Base-by-base conservation (phyloP, 345 rosid genomes). In the Eucalyptus decipiens region DNA sequence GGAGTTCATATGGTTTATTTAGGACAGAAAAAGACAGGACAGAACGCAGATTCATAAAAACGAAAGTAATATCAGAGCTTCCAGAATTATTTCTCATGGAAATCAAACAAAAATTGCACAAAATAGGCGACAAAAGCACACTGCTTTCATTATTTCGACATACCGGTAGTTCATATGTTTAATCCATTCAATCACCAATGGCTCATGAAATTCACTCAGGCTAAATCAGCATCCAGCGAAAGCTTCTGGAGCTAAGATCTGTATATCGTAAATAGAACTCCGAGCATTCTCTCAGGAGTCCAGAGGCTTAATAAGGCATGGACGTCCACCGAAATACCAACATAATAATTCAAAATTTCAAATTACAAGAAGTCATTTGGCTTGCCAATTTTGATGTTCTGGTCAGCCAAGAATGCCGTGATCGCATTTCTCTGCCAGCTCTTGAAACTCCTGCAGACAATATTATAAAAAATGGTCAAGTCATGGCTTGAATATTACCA, bases 391-490 rank as follows among this genome's bases (percentile, higher is more conserved):
- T 90, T 92, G 89, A 97, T 94, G 87, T 92, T 94, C 92, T 89
- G 92, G 90, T 96, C 98, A 26, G 90, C 92, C 62, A 95, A 92
- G 92, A 93, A 97, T 67, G 88, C 95, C 45, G 90, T 93, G 86
- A 97, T 94, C 42, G 97, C 98, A 91, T 91, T 95, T 90, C 91
- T 97, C 94, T 97, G 98, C 99, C 99, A 95, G 86, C 98, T 86
- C 92, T 97, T 97, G 91, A 96, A 97, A 91, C 99, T 97, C 95
- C 98, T 97, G 94, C 87, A 88, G 89, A 30, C 85, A 86, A 12
- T 7, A 32, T 67, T 32, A 67, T 67, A 67, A 34, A 42, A 58
- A 81, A 67, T 32, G 80, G 40, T 67, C 42, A 67, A 67, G 21
- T 67, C 42, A 17, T 8, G 42, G 80, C 40, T 67, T 67, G 40